Evolutionary conservation across 345 rosid species (phyloP), one percentile per base, ranked within the genome.

Genomic region (Eucalyptus cloeziana): DNA sequence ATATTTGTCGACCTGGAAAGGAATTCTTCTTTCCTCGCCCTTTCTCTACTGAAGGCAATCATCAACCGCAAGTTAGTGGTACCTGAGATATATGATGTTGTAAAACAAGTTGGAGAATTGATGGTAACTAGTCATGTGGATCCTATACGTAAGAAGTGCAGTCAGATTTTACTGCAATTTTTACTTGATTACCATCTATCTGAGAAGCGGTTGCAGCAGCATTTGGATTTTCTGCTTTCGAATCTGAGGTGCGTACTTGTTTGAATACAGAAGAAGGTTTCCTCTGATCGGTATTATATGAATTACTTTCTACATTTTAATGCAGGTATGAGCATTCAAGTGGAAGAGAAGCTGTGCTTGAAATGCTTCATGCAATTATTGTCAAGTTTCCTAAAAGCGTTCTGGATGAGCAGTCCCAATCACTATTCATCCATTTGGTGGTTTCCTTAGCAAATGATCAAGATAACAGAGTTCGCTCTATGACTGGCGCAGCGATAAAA

Each of bases 271-370:
- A 40, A 21, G 27, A 21, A 76, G 47, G 47, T 76, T 76, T 76
- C 47, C 45, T 40, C 47, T 76, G 83, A 40, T 76, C 1, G 47
- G 30, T 3, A 76, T 76, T 25, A 40, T 76, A 37, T 69, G 51
- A 49, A 33, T 67, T 64, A n/a, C 31, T 33, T 7, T 71, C 52
- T 85, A 44, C 40, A 49, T 89, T 16, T 79, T 88, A 86, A 88
- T 92, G 90, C 94, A 97, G 99, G 91, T 98, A 96, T 87, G 95
- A 94, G 90, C 94, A 94, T 95, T 86, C 96, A 89, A 93, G 94
- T 90, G 99, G 99, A 91, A 95, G 99, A 93, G 94, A 94, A 90
- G 96, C 99, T 85, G 99, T 96, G 51, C 97, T 98, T 89, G 97
- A 94, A 92, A 96, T 95, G 98, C 97, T 98, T 45, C 93, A 93